These are phyloP conservation scores for Cylindrotheca fusiformis DNA, from an alignment of 108 stramenopile species.

Conservation along the genomic window DNA sequence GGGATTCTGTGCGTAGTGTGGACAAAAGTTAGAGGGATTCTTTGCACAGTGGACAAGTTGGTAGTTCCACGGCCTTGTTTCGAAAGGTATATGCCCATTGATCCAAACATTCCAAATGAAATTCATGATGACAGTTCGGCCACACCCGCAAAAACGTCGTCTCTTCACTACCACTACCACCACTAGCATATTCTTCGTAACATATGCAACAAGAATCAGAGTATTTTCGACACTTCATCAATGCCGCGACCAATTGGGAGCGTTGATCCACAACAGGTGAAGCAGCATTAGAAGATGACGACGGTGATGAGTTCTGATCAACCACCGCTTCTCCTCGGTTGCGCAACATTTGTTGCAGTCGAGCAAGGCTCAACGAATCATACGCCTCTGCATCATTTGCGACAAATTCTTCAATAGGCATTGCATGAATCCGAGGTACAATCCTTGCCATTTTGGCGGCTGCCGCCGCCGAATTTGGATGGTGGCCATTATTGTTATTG, in stretches of 20 bases:
- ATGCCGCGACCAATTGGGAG: slow-evolving; percentile 24
- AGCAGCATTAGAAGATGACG: too few species aligned
- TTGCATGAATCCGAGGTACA: slow-evolving; percentile 19
- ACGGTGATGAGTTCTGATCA: too few species aligned
- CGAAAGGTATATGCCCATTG: slow-evolving; percentile 58
- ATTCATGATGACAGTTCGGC: slow-evolving; percentile 54
- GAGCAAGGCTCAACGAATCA: slow-evolving; percentile 20
- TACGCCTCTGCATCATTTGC: slow-evolving; percentile 21
- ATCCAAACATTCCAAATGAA: slow-evolving; percentile 52
- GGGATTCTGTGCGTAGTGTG: too few species aligned
- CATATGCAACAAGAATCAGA: slow-evolving; percentile 56
- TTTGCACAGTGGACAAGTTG: slow-evolving; percentile 59
- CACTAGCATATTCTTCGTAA: slow-evolving; percentile 24
- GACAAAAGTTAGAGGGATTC: slow-evolving; percentile 24
- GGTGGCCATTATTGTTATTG: background rate
- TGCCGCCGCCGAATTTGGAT: background rate
- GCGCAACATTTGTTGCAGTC: slow-evolving; percentile 35
- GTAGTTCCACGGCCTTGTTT: slow-evolving; percentile 16
- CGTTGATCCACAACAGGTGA: slow-evolving; percentile 22
- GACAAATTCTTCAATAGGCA: slow-evolving; percentile 48
- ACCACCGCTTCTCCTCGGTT: slow-evolving; percentile 25
- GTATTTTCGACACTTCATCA: slow-evolving; percentile 32
- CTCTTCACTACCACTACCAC: slow-evolving; percentile 7
- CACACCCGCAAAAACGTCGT: slow-evolving; percentile 30
- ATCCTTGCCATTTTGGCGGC: slow-evolving; percentile 15